phyloP scores from a whole-genome alignment of 108 stramenopile genomes.

The Epithemia pelagica region DNA sequence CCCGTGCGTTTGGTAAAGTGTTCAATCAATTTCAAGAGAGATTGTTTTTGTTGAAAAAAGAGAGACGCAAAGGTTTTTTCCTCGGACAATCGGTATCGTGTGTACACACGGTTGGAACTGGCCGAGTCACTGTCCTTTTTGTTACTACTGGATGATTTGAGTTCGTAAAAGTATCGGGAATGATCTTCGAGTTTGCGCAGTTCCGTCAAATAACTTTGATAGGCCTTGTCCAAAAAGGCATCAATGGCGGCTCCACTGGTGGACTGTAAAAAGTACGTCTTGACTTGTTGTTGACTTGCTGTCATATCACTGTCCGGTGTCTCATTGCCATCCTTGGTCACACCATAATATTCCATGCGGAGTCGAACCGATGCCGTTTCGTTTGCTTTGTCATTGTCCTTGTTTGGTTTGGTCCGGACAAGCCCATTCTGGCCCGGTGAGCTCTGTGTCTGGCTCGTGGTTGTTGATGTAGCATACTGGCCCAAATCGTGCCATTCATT shows the following conservation, averaged over 20 bases:
- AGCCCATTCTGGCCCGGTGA: too few species aligned
- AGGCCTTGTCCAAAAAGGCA: constrained; percentile 38
- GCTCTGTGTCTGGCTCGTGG: too few species aligned
- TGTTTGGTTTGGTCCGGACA: too few species aligned
- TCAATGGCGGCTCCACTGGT: constrained; percentile 28
- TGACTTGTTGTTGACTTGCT: background rate
- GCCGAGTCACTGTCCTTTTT: constrained; percentile 3
- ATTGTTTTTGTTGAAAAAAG: constrained; percentile 69
- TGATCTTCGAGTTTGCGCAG: constrained; percentile 35
- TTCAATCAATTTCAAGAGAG: constrained; percentile 33
- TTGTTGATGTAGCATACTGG: too few species aligned
- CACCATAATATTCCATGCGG: constrained; percentile 17
- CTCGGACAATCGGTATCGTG: constrained; percentile 57
- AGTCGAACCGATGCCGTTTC: constrained; percentile 4
- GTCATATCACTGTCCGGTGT: constrained; percentile 4
- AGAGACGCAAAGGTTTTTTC: constrained; percentile 67
- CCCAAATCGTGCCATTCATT: constrained; percentile 33
- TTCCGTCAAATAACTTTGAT: constrained; percentile 35
- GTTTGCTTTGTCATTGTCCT: background rate
- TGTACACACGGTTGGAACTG: constrained; percentile 24
- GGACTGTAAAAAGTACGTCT: constrained; percentile 22
- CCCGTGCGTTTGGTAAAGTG: constrained; percentile 49
- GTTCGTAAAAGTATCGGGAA: constrained; percentile 44
- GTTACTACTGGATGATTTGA: constrained; percentile 18
- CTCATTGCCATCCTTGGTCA: constrained; percentile 12